Conservation (phyloP, 2,329 filamentous ascomycete genomes). For the Penicillium decumbens region DNA sequence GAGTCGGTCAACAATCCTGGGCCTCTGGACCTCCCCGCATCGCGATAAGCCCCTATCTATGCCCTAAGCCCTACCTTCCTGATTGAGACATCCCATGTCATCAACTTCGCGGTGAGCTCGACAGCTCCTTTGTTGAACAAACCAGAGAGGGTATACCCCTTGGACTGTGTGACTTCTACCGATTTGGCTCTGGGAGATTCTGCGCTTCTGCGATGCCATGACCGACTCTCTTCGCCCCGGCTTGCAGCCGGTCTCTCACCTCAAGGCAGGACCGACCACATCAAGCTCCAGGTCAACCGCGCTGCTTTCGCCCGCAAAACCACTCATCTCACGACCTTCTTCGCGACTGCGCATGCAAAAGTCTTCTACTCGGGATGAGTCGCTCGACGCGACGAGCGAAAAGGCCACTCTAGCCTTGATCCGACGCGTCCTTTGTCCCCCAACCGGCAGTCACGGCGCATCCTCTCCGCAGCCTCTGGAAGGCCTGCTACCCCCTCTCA, state of each 20-base stretch:
- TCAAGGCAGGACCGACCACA: conserved; percentile 36
- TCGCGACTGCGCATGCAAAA: conserved; percentile 29
- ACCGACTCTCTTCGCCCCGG: conserved; percentile 35
- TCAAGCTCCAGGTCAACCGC: conserved; percentile 36
- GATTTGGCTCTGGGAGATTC: not conserved
- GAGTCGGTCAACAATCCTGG: conserved; percentile 5
- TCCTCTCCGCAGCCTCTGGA: conserved; percentile 64
- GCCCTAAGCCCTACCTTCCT: conserved; percentile 33
- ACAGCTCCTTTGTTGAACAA: conserved; percentile 1
- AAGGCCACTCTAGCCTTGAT: conserved; percentile 76
- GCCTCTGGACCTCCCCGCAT: conserved; percentile 15
- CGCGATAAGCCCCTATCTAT: conserved; percentile 16
- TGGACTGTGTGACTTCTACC: conserved; percentile 1
- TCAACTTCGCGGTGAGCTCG: conserved; percentile 15
- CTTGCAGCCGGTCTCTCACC: conserved; percentile 38
- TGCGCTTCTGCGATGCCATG: conserved; percentile 36
- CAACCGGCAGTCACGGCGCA: conserved; percentile 46
- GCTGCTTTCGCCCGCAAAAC: conserved; percentile 23
- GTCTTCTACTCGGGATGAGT: conserved; percentile 36
- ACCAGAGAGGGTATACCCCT: conserved; percentile 5
- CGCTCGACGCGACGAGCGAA: conserved; percentile 59
- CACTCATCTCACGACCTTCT: conserved; percentile 27
- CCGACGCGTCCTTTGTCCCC: conserved; percentile 76
- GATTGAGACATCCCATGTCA: conserved; percentile 14
- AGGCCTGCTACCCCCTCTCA: conserved; percentile 81